These are phyloP conservation scores for Coemansia sp. DNA, from an alignment of 192 early-diverging fungal genomes.

Conservation along the genomic window DNA sequence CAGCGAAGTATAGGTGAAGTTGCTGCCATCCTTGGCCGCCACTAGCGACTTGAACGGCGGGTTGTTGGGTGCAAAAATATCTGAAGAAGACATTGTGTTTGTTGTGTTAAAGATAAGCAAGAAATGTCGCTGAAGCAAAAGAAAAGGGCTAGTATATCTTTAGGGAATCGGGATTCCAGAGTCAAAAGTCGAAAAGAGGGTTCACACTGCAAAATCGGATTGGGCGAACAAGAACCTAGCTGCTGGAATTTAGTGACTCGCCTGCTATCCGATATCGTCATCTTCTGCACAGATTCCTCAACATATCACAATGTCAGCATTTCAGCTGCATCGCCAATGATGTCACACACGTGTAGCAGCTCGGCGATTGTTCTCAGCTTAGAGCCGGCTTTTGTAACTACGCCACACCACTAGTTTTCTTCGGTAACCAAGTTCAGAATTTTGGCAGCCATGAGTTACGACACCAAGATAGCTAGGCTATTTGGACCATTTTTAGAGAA, in stretches of 20 bases:
- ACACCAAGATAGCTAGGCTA: not conserved
- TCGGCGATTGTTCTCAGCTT: too few relatives aligned
- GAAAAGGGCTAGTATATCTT: not conserved
- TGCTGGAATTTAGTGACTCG: too few relatives aligned
- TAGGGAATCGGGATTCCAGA: not conserved
- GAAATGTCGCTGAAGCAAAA: not conserved
- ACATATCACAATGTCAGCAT: too few relatives aligned
- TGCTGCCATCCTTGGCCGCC: slow-evolving; percentile 59
- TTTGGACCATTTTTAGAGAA: not conserved
- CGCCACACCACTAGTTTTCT: not conserved
- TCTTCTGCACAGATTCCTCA: not conserved
- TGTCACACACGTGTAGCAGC: not conserved
- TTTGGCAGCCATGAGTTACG: not conserved
- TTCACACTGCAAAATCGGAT: too few relatives aligned
- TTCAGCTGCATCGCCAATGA: too few relatives aligned
- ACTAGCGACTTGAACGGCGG: slow-evolving; percentile 64
- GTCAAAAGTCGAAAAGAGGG: not conserved
- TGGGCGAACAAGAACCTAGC: too few relatives aligned
- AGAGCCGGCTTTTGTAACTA: not conserved
- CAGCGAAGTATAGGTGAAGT: slow-evolving; percentile 78
- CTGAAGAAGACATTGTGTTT: slow-evolving; percentile 8
- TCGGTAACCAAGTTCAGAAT: not conserved
- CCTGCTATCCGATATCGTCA: not conserved
- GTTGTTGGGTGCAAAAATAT: slow-evolving; percentile 47
- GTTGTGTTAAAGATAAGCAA: not conserved